Evolutionary conservation across 164 flowering plant genomes (phyloP), one percentile per base, ranked within the genome.

Genomic region (Aristolochia contorta): DNA sequence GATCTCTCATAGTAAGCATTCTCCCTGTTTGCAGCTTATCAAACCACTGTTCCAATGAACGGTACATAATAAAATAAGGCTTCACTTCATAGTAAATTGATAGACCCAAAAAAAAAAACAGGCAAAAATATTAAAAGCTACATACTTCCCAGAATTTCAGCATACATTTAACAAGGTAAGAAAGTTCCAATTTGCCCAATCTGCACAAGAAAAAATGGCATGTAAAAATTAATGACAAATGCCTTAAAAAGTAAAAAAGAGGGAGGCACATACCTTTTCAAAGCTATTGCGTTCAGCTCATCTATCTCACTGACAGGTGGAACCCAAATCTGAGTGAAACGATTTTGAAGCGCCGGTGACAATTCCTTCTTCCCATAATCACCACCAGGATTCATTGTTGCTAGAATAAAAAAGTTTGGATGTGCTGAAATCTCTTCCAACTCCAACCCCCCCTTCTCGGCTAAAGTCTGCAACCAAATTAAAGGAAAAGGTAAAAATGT

Each of bases 351-450:
- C 27, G 99, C 99, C 12, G 97, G 99, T 52, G 99, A 94, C 46
- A 94, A 65, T 66, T 94, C 99, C 57, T 94, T 94, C 74, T 94
- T 94, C 54, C 99, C 99, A 81, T 75, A 91, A 73, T 94, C 99
- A 60, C 99, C 99, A 57, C 99, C 99, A 61, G 99, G 99, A 69
- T 94, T 94, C 99, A 94, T 94, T 47, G 99, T 94, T 57, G 97
- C 99, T 53, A 94, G 87, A 59, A 94, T 72, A 59, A 84, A 83
- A 69, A 94, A 94, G 30, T 83, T 71, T 7, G 65, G 71, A 74
- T 86, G 80, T 41, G 97, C 97, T 32, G 74, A 74, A 23, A 91
- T 61, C 49, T 56, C 75, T 76, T 93, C 97, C 71, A 89, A 51
- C 54, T 64, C 62, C 62, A 84, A 22, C 20, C 95, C 99, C 50